Evolutionary conservation across 352 stramenopile genomes (phyloP), one percentile per base, ranked within the genome.

Genomic region (Phytopythium ostracodes): DNA sequence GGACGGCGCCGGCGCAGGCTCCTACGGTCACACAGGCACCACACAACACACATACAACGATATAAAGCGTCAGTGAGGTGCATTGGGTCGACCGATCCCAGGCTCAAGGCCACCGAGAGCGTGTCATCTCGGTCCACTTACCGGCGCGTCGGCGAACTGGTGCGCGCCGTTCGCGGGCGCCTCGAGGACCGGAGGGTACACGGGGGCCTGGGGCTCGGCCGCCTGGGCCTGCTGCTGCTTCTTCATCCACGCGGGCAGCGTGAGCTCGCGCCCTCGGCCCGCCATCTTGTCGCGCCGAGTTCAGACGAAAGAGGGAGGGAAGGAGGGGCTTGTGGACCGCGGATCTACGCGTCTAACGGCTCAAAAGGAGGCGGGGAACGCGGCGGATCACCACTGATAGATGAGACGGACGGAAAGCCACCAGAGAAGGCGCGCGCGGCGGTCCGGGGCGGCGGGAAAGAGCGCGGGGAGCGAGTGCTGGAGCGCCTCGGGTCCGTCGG

Each of bases 181-280:
- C 47, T 33, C 22, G 29, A 66, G 63, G 40, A 66, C 57, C 44
- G 63, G 51, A 11, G 53, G 52, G 29, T 56, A 38, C 25, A 67
- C 8, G 7, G 47, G 24, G 2, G 24, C 60, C 54, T 44, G 58
- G 42, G 29, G 62, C 47, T 36, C 40, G 31, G 46, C 55, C 20
- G 53, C 58, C 49, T 66, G 56, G 59, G 71, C 55, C 50, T 55
- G 47, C 58, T 92, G 79, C 65, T 89, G 79, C 68, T 94, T 90
- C 68, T 87, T 92, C 85, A 96, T 94, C 87, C 87, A 96, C 65
- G 87, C 87, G 24, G 87, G 87, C 54, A 96, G 75, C 71, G 84
- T 93, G 64, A 96, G 79, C 62, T 89, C 84, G 31, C 85, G 81
- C 73, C 87, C 87, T 46, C 87, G 80, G 24, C 85, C 87, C n/a